Evolutionary conservation across 306 rosid genomes (phyloP), one percentile per base, ranked within the genome.

Genomic region (Gynostemma pentaphyllum): DNA sequence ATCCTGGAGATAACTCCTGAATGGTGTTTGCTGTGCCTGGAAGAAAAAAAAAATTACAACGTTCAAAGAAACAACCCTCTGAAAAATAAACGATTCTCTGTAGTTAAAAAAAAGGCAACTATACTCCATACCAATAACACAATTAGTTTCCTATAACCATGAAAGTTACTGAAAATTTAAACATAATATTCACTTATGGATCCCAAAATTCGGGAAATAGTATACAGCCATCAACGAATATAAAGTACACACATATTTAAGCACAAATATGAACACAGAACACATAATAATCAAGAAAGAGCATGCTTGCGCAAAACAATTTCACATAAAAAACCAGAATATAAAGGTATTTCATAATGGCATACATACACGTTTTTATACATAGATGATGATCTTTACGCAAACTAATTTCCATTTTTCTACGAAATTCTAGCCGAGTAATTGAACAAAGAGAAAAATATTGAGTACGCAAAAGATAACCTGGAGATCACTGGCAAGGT

Each of bases 11-110:
- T 92, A 88, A 80, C 78, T 67, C 82, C 99, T 82, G 84, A 92
- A 94, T 28, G 97, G 95, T 46, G 99, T 94, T 82, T 94, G 99
- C 94, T 78, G 68, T 22, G 86, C 81, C 99, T 94, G 85, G 64
- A n/a, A n/a, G n/a, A n/a, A 67, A 72, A 42, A 60, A 24, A 34
- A n/a, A 22, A 15, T 60, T 59, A 18, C 24, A 5, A 55, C 18
- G 54, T 8, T 54, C 30, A 15, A 30, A 65, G 7, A n/a, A 29
- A 13, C 8, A 37, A 52, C 51, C 4, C 13, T 21, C 50, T 37
- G 39, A 59, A 5, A 0, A 57, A 5, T 1, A 5, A 4, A 32
- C 13, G 21, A 27, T 11, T 36, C 12, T n/a, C 46, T 57, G 28
- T 18, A 5, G 27, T 10, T 29, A 19, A n/a, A 30, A 9, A 9